Evolutionary conservation across 73 alveolate species (phyloP).

Genomic region (Vitrella brassicaformis): DNA sequence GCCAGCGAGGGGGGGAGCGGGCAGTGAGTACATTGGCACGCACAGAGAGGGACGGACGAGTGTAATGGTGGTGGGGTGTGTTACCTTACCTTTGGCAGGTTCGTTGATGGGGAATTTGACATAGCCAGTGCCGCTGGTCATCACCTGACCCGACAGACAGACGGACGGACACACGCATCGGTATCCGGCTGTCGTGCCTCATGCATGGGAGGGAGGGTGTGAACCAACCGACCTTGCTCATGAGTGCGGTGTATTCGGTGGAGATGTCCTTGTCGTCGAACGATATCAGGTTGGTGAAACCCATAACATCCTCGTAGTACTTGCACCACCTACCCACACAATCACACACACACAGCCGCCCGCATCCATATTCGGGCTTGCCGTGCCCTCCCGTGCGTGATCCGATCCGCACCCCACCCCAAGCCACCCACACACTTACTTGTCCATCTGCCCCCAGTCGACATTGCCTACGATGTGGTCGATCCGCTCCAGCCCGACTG

Average conservation of each 20-base stretch:
- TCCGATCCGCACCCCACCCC: too few relatives aligned
- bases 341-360: too few relatives aligned
- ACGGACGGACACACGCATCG: not conserved
- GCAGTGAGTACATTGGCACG: too few relatives aligned
- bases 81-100: conserved; percentile 34
- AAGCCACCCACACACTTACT: too few relatives aligned
- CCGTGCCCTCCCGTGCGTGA: too few relatives aligned
- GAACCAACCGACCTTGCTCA: not conserved
- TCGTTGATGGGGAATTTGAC: not conserved
- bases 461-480: not conserved
- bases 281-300: not conserved
- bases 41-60: too few relatives aligned
- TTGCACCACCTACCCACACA: too few relatives aligned
- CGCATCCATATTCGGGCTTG: too few relatives aligned
- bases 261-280: not conserved
- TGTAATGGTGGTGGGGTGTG: too few relatives aligned
- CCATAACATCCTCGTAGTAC: not conserved
- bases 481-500: not conserved
- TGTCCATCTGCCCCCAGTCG: not conserved
- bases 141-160: not conserved
- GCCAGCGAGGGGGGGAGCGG: too few relatives aligned
- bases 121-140: not conserved
- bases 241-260: not conserved
- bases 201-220: not conserved
- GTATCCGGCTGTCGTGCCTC: not conserved